These are phyloP conservation scores for Candida vaughaniae DNA, from an alignment of 805 yeast species.

Conservation along the genomic window DNA sequence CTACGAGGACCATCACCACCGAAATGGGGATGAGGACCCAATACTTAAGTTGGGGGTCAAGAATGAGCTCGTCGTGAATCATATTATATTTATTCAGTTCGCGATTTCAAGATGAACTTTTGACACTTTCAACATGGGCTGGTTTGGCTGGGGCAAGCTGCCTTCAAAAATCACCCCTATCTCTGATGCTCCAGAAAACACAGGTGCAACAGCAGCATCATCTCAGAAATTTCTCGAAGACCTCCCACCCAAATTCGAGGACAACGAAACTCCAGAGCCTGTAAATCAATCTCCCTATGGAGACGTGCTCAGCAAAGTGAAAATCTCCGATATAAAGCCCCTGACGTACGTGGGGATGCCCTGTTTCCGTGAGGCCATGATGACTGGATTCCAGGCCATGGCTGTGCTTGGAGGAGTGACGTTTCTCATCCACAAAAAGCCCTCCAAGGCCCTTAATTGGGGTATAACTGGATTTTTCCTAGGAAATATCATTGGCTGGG, in stretches of 20 bases:
- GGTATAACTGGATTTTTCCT: constrained; percentile 73
- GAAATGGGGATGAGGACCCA: constrained; percentile 95
- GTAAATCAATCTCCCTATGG: constrained; percentile 5
- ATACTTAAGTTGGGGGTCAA: constrained; percentile 79
- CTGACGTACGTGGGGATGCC: constrained; percentile 59
- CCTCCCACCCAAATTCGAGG: constrained; percentile 52
- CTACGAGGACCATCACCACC: constrained; percentile 84
- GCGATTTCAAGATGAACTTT: too few species aligned
- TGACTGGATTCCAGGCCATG: constrained; percentile 71
- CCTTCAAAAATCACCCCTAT: constrained; percentile 40
- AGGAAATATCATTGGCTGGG: constrained; percentile 88
- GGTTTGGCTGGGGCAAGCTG: constrained; percentile 31
- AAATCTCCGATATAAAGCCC: constrained; percentile 51
- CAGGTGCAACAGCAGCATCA: too few species aligned
- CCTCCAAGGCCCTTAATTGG: constrained; percentile 73
- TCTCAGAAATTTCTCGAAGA: constrained; percentile 45
- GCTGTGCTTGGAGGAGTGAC: constrained; percentile 69
- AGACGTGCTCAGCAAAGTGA: constrained; percentile 45
- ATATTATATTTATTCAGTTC: too few species aligned
- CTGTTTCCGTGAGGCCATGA: constrained; percentile 76
- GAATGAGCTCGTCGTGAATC: constrained; percentile 39
- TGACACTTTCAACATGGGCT: constrained; percentile 39
- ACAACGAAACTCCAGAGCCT: constrained; percentile 17
- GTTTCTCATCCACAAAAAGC: constrained; percentile 62
- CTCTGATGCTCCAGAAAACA: constrained; percentile 20